Base-by-base conservation (phyloP, 345 rosid species). In the Hypericum androsaemum region DNA sequence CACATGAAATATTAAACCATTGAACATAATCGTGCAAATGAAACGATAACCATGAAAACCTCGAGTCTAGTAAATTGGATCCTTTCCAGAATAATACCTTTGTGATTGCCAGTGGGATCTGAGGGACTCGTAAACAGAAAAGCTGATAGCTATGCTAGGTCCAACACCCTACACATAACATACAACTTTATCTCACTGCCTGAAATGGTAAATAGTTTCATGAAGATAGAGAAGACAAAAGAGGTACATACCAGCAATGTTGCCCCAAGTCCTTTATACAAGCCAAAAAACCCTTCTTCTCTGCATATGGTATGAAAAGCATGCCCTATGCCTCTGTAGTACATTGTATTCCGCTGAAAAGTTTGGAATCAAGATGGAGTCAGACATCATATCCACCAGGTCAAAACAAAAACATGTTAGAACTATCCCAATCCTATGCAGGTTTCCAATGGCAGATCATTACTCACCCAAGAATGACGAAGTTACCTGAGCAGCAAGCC, bases 231-330 rank as follows among this genome's bases (percentile, higher is more conserved):
- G 12, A 10, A 50, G 52, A 41, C 40, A n/a, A 6, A 60, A 48
- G 13, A 37, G 53, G 41, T 63, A 45, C 63, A 58, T 74, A 87
- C 94, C 81, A 88, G 60, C 57, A 92, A 79, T 39, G 96, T 92
- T 46, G 96, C 79, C 63, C 96, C 94, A 22, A 88, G 89, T 69
- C 98, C 98, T 61, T 83, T 92, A 69, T 92, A 85, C 47, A 92
- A 78, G 22, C 98, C 96, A 48, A 76, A 70, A 62, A 74, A 55
- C 50, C 95, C 96, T 71, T 92, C 98, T 10, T 92, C 95, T 42
- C 55, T 52, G 74, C 60, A 62, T 39, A 92, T 92, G 43, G 95
- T 84, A 55, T 53, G 73, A 55, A 92, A 70, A 53, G 96, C 67
- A 83, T 92, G 88, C 70, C 76, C 71, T 5, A 92, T 78, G 59